These are phyloP conservation scores for Cerrena zonata DNA, from an alignment of 1,284 basidiomycete genomes.

Conservation along the genomic window DNA sequence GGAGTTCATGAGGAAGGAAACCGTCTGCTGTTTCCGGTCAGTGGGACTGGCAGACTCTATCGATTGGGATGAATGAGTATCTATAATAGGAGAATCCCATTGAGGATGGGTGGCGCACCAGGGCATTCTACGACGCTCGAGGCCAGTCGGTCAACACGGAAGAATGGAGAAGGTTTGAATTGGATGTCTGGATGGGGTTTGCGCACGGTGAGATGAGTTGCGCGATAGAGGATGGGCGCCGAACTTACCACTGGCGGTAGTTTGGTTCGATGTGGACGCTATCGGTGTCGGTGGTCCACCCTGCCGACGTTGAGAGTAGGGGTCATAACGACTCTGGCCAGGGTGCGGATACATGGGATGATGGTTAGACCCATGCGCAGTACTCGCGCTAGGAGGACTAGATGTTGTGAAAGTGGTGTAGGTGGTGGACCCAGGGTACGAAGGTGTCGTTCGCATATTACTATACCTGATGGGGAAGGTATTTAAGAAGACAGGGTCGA, in stretches of 20 bases:
- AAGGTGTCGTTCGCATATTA: constrained; percentile 6
- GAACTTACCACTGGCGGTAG: too few species aligned
- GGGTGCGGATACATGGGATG: background rate
- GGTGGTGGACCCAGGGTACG: background rate
- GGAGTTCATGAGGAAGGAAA: constrained; percentile 56
- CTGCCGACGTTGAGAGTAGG: background rate
- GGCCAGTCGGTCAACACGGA: constrained; percentile 58
- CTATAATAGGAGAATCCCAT: too few species aligned
- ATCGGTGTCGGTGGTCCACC: too few species aligned
- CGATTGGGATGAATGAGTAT: too few species aligned
- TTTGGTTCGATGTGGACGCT: too few species aligned
- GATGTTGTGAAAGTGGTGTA: background rate
- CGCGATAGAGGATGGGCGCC: constrained; percentile 13
- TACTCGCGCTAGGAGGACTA: background rate
- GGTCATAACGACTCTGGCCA: background rate
- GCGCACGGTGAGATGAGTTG: background rate
- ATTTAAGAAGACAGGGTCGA: constrained; percentile 2
- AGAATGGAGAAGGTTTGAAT: constrained; percentile 79
- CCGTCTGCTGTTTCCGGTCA: constrained; percentile 62
- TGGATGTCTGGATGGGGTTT: constrained; percentile 45
- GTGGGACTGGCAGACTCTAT: constrained; percentile 71
- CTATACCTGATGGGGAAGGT: constrained; percentile 9
- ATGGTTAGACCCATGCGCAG: constrained; percentile 12
- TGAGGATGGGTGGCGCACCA: constrained; percentile 38
- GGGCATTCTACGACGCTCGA: constrained; percentile 66